Evolutionary conservation across 140 eudicot species (phyloP).

Genomic region (Ambrosia hybrid): DNA sequence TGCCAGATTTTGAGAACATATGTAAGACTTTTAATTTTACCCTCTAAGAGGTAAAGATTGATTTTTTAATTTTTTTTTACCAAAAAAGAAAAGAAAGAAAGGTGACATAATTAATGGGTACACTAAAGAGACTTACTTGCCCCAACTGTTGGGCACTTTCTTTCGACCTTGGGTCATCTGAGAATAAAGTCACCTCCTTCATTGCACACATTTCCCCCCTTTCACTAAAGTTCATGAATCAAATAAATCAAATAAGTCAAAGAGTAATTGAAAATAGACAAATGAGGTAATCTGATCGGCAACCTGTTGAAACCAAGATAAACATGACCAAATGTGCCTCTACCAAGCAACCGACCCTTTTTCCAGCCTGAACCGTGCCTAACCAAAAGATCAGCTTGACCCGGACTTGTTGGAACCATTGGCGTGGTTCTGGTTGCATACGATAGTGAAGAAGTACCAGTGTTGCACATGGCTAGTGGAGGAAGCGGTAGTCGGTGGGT

Average conservation of each 20-base stretch:
- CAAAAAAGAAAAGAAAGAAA: background rate
- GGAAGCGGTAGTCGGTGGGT: constrained; percentile 84
- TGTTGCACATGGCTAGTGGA: constrained; percentile 48
- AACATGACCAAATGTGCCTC: constrained; percentile 92
- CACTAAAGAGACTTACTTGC: constrained; percentile 52
- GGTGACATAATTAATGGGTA: background rate
- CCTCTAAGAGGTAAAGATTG: background rate
- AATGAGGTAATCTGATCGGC: no score
- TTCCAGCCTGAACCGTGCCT: constrained; percentile 81
- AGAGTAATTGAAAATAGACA: no score
- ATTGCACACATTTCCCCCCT: constrained; percentile 96
- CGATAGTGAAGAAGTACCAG: constrained; percentile 63
- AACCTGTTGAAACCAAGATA: constrained; percentile 89
- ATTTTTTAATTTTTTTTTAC: background rate
- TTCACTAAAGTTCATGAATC: constrained; percentile 47
- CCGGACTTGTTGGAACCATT: constrained; percentile 67
- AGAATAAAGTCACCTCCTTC: constrained; percentile 81
- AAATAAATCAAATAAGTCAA: constrained; percentile 2
- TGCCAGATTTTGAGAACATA: constrained; percentile 31
- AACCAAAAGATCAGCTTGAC: constrained; percentile 53
- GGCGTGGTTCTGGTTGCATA: constrained; percentile 75
- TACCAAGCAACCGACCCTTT: constrained; percentile 81
- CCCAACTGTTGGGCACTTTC: constrained; percentile 79
- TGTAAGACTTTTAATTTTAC: constrained; percentile 3
- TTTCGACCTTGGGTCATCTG: constrained; percentile 80